Evolutionary conservation across 2,329 filamentous ascomycete species (phyloP).

Genomic region (Epicoccum nigrum): DNA sequence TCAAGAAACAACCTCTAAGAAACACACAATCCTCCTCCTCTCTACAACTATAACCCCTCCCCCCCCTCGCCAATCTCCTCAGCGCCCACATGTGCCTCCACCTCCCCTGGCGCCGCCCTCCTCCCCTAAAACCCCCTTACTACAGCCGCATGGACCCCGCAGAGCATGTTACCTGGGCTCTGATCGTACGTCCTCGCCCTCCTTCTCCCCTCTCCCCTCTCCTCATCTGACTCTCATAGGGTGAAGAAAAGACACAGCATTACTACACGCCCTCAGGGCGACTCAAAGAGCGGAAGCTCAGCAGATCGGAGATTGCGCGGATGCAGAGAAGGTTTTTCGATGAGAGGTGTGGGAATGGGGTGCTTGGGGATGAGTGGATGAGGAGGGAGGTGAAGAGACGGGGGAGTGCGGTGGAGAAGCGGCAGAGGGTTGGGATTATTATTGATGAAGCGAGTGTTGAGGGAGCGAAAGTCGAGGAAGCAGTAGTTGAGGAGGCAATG

Average conservation of each 20-base stretch:
- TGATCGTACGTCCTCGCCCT: too few species aligned
- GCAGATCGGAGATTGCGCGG: slow-evolving; percentile 14
- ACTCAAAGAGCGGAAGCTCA: slow-evolving; percentile 24
- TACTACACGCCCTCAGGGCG: slow-evolving; percentile 18
- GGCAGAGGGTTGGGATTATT: too few species aligned
- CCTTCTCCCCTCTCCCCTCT: not conserved
- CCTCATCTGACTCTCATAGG: slow-evolving; percentile 8
- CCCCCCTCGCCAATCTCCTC: too few species aligned
- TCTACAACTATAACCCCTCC: too few species aligned
- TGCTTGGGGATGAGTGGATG: slow-evolving; percentile 35
- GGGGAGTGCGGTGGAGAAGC: too few species aligned
- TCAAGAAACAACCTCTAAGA: too few species aligned
- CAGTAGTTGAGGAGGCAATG: too few species aligned
- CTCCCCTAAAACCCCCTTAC: slow-evolving; percentile 21
- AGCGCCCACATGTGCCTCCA: too few species aligned
- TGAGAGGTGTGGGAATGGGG: slow-evolving; percentile 24
- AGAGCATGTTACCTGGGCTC: slow-evolving; percentile 24
- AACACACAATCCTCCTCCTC: too few species aligned
- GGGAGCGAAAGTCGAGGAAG: too few species aligned
- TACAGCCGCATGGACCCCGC: slow-evolving; percentile 30
- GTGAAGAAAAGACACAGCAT: slow-evolving; percentile 25
- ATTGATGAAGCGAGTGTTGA: too few species aligned
- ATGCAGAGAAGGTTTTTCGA: slow-evolving; percentile 29
- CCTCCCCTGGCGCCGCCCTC: not conserved
- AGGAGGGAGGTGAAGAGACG: slow-evolving; percentile 14